Base-by-base conservation (phyloP, 1,139 yeast genomes). In the Suhomyces panamericanus region DNA sequence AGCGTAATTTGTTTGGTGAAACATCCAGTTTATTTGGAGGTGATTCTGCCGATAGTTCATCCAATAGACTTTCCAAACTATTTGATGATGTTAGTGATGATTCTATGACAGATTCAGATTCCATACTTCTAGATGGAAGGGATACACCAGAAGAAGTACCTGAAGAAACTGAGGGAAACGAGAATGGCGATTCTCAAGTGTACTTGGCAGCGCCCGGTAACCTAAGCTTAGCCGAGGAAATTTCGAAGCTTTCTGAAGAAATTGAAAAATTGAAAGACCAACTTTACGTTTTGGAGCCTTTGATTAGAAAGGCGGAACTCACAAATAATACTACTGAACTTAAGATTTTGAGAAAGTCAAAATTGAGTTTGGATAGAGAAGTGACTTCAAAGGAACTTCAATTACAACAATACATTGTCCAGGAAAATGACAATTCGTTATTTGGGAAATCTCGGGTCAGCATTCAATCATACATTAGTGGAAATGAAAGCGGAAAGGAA, bases 391-490 rank as follows among this genome's bases (percentile, higher is more conserved):
- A 86, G 53, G 91, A 87, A 54, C 67, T 86, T 29, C 87, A 87
- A 49, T 78, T 79, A 46, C 96, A 88, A 52, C 96, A 88, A 59
- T 84, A 83, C 53, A 78, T 85, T 42, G 89, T 89, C 1, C 96
- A 87, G 57, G 95, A 88, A 51, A 85, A 80, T 56, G 93, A 87
- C 42, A 87, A 85, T 59, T 83, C 90, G 55, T 71, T 91, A 44
- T 89, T 67, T 59, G 89, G 87, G 1, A 83, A 84, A 52, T 82
- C 95, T 0, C 66, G 73, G 31, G 80, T 87, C 1, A 64, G 72
- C 9, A 87, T 90, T 32, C 86, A 80, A 44, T 80, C 91, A 0
- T 85, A 81, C 58, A 75, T 86, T 22, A 78, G 77, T 44, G 82
- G 80, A 1, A 67, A 75, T 40, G 82, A 79, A 35, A 67, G 70